phyloP scores from a whole-genome alignment of 1,284 basidiomycete species.

The Xanthoconium separans region DNA sequence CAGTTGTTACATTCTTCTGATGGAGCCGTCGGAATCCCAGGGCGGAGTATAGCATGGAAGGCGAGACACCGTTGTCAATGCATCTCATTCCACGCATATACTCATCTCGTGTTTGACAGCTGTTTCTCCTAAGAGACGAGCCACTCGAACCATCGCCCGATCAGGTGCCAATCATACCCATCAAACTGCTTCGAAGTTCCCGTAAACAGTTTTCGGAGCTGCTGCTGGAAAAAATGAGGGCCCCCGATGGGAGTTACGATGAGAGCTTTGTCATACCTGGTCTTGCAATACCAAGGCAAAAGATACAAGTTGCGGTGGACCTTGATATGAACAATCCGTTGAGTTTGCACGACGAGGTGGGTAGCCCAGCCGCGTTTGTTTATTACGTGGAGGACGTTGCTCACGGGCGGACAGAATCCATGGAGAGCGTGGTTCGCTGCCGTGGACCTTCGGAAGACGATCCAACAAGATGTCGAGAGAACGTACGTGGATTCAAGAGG shows the following conservation, averaged over 20 bases:
- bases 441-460: conserved; percentile 82
- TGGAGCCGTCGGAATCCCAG: conserved; percentile 48
- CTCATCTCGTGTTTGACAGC: conserved; percentile 36
- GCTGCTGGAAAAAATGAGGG: conserved; percentile 64
- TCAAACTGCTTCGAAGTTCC: conserved; percentile 45
- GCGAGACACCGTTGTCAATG: conserved; percentile 36
- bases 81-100: not conserved
- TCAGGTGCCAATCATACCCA: conserved; percentile 42
- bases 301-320: conserved; percentile 39
- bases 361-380: conserved; percentile 13
- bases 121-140: conserved; percentile 60
- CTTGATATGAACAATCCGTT: conserved; percentile 82
- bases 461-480: conserved; percentile 88
- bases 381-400: not conserved
- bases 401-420: conserved; percentile 61
- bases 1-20: conserved; percentile 48
- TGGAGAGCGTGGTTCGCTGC: conserved; percentile 92
- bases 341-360: conserved; percentile 77
- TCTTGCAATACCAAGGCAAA: conserved; percentile 38
- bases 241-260: conserved; percentile 77
- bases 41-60: conserved; percentile 81
- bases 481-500: conserved; percentile 54
- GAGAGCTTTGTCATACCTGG: conserved; percentile 61
- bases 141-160: conserved; percentile 53
- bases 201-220: conserved; percentile 53